Percentiles rank a stretch among this genome's conserved stretches.
phyloP scores from a whole-genome alignment of 345 rosid species.

The Angophora floribunda region DNA sequence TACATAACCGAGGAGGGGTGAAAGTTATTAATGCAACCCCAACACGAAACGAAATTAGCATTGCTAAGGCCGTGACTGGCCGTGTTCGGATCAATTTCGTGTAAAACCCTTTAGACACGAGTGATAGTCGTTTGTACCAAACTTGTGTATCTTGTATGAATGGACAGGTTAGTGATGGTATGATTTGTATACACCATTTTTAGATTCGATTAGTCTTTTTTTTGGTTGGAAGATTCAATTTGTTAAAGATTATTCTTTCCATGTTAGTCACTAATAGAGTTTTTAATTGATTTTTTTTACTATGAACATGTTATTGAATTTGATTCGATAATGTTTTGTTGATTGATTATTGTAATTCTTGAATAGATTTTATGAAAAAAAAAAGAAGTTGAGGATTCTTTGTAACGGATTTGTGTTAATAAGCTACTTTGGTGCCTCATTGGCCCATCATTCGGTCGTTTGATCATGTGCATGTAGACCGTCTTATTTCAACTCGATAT shows the following conservation, averaged over 20 bases:
- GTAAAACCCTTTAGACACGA: rapidly evolving
- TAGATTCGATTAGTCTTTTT: not conserved
- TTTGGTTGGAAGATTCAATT: not conserved
- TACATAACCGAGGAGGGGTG: not conserved
- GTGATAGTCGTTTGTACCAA: rapidly evolving
- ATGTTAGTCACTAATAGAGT: rapidly evolving
- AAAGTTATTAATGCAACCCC: rapidly evolving
- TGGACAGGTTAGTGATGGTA: not conserved
- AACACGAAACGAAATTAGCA: not conserved
- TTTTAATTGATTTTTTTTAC: not conserved
- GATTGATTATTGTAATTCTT: rapidly evolving
- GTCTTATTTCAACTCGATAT: not conserved
- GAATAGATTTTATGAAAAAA: not conserved
- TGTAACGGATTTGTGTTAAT: not conserved
- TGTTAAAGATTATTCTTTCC: too few relatives aligned
- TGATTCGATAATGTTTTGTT: not conserved
- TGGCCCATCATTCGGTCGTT: not conserved
- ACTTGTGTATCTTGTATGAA: rapidly evolving
- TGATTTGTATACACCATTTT: rapidly evolving
- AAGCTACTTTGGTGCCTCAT: not conserved
- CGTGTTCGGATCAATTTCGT: not conserved
- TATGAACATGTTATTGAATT: not conserved
- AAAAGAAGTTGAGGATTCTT: too few relatives aligned
- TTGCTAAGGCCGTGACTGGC: not conserved
- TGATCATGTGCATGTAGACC: not conserved